A percentile compares a stretch with the other conserved stretches of the same genome.
Evolutionary conservation across 2,329 filamentous ascomycete genomes (phyloP).

Genomic region (Alternaria gaisen): DNA sequence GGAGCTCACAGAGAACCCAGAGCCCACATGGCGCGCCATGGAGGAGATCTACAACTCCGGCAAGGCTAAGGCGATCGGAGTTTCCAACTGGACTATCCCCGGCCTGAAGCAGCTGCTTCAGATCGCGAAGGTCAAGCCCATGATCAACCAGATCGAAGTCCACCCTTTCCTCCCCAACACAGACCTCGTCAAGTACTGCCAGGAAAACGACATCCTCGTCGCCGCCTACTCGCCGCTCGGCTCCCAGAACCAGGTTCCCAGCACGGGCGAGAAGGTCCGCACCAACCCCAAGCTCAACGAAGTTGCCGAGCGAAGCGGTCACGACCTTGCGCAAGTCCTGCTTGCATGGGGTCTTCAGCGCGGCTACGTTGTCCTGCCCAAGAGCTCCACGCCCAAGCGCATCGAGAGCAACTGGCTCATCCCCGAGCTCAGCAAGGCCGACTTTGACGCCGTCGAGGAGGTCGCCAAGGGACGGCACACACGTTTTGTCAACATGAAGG

Average conservation of each 20-base stretch:
- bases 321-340: constrained; percentile 81
- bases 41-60: constrained; percentile 70
- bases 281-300: constrained; percentile 73
- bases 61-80: constrained; percentile 71
- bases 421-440: constrained; percentile 63
- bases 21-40: constrained; percentile 73
- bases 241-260: constrained; percentile 74
- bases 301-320: constrained; percentile 76
- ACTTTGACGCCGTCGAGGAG: constrained; percentile 68
- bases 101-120: constrained; percentile 73
- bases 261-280: constrained; percentile 72
- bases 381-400: constrained; percentile 53
- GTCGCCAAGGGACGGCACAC: constrained; percentile 73
- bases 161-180: constrained; percentile 77
- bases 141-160: constrained; percentile 78
- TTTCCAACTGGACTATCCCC: constrained; percentile 75
- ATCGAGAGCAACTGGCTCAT: constrained; percentile 70
- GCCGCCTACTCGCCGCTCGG: constrained; percentile 74
- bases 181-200: constrained; percentile 66
- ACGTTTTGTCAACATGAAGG: constrained; percentile 84
- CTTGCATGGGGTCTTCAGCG: constrained; percentile 85
- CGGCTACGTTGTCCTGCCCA: constrained; percentile 57
- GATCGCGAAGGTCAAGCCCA: constrained; percentile 72
- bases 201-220: constrained; percentile 66
- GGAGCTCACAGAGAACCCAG: constrained; percentile 71